Conservation (phyloP, 2,329 filamentous ascomycete genomes). For the Xylaria digitata region DNA sequence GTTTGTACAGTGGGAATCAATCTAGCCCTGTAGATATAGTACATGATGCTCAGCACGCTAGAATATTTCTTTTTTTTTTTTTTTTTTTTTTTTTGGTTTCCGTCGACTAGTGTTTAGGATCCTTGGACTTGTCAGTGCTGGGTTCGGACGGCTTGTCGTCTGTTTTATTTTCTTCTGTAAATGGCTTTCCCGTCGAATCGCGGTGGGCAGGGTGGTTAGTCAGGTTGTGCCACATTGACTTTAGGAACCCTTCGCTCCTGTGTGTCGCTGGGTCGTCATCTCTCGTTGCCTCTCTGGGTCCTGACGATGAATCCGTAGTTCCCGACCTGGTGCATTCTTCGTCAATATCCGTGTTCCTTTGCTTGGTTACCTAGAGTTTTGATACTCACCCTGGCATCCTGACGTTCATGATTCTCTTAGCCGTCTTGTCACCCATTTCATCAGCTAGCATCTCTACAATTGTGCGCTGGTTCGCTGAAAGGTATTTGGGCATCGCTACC, state of each 20-base stretch:
- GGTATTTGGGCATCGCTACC: slow-evolving; percentile 93
- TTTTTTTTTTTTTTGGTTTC: slow-evolving; percentile 46
- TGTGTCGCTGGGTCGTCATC: slow-evolving; percentile 62
- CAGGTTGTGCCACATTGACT: slow-evolving; percentile 91
- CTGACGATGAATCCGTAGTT: slow-evolving; percentile 27
- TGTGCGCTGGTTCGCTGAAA: slow-evolving; percentile 89
- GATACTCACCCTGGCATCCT: slow-evolving; percentile 62
- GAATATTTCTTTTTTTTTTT: slow-evolving; percentile 45
- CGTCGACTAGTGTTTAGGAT: slow-evolving; percentile 31
- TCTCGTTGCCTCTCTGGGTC: slow-evolving; percentile 40
- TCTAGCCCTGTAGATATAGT: slow-evolving; percentile 45
- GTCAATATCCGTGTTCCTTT: slow-evolving; percentile 33
- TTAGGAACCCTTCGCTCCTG: slow-evolving; percentile 89
- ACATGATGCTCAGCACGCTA: slow-evolving; percentile 46
- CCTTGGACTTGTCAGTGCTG: slow-evolving; percentile 41
- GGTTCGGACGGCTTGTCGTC: slow-evolving; percentile 36
- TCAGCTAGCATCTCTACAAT: slow-evolving; percentile 96
- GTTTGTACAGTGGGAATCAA: slow-evolving; percentile 30
- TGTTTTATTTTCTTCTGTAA: slow-evolving; percentile 32
- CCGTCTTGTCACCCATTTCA: slow-evolving; percentile 92
- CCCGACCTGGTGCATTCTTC: slow-evolving; percentile 33
- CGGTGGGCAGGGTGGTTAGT: slow-evolving; percentile 77
- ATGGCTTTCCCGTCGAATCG: slow-evolving; percentile 47
- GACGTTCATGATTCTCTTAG: slow-evolving; percentile 92
- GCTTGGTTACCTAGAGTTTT: neutral